Percentiles rank a stretch among this genome's conserved stretches.
phyloP scores from a whole-genome alignment of 2,329 filamentous ascomycete species.

The Didymella arachidicola region DNA sequence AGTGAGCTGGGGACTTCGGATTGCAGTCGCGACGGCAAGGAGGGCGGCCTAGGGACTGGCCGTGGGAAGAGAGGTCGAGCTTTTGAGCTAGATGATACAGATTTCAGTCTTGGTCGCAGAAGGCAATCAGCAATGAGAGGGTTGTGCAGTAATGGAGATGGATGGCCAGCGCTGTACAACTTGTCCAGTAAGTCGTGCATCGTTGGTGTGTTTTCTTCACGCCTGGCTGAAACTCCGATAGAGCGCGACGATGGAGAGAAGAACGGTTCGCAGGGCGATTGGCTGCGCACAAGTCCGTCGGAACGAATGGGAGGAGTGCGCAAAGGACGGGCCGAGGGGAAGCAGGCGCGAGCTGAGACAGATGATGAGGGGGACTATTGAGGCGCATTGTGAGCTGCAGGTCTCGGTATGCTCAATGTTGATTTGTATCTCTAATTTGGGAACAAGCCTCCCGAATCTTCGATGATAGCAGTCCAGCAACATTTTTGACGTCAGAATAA shows the following conservation, averaged over 20 bases:
- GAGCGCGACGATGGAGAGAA: background rate
- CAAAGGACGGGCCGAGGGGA: constrained; percentile 13
- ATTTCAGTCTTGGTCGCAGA: background rate
- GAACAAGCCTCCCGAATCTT: background rate
- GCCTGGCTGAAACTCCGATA: constrained; percentile 3
- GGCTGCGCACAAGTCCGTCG: constrained; percentile 6
- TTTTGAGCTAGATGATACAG: background rate
- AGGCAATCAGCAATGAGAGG: background rate
- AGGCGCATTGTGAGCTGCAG: background rate
- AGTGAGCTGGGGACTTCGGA: background rate
- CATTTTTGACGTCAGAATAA: constrained; percentile 11
- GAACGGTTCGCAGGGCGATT: constrained; percentile 6
- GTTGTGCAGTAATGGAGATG: background rate
- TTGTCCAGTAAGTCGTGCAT: constrained; percentile 5
- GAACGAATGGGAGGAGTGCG: background rate
- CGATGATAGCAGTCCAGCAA: background rate
- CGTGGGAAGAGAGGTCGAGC: background rate
- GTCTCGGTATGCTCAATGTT: background rate
- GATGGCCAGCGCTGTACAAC: background rate
- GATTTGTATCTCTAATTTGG: background rate
- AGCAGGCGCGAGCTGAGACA: constrained; percentile 27
- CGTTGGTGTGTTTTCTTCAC: background rate
- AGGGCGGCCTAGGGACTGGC: background rate
- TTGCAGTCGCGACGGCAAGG: background rate
- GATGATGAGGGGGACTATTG: constrained; percentile 28